Percentiles rank a stretch among this genome's conserved stretches.
phyloP scores from a whole-genome alignment of 768 basidiomycete genomes.

The Lactifluus subvellereus region DNA sequence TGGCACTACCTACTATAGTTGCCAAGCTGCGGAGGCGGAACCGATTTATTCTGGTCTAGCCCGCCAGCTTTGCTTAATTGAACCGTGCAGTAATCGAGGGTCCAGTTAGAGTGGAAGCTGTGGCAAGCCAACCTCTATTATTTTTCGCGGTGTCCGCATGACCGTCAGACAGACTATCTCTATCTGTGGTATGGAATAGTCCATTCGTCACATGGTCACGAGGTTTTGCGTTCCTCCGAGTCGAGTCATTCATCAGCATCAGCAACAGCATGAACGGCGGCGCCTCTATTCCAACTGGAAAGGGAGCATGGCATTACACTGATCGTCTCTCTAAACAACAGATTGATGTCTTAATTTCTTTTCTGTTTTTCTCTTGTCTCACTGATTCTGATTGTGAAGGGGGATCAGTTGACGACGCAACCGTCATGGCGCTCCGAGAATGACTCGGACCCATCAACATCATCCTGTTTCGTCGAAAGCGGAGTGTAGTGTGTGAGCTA shows the following conservation, averaged over 20 bases:
- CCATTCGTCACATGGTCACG: too few relatives aligned
- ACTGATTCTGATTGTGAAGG: not conserved
- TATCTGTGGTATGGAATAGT: not conserved
- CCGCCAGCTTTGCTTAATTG: not conserved
- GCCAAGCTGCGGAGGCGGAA: not conserved
- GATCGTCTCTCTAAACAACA: not conserved
- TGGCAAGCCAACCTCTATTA: not conserved
- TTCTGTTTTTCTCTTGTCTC: not conserved
- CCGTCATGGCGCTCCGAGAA: not conserved
- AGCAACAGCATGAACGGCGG: not conserved
- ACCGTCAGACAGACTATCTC: constrained; percentile 8
- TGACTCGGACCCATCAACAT: not conserved
- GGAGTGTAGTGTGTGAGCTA: not conserved
- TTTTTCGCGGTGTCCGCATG: not conserved
- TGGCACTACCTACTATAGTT: not conserved
- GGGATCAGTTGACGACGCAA: not conserved
- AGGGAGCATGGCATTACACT: not conserved
- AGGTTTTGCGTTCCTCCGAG: not conserved
- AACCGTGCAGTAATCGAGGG: constrained; percentile 8
- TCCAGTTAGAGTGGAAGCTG: not conserved
- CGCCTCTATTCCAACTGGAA: not conserved
- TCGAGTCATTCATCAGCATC: not conserved
- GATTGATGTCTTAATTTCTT: constrained; percentile 3
- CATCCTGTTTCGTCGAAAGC: not conserved
- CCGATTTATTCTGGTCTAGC: constrained; percentile 11